These are phyloP conservation scores for Backusella circina DNA, from an alignment of 192 early-diverging fungal species.

Conservation along the genomic window DNA sequence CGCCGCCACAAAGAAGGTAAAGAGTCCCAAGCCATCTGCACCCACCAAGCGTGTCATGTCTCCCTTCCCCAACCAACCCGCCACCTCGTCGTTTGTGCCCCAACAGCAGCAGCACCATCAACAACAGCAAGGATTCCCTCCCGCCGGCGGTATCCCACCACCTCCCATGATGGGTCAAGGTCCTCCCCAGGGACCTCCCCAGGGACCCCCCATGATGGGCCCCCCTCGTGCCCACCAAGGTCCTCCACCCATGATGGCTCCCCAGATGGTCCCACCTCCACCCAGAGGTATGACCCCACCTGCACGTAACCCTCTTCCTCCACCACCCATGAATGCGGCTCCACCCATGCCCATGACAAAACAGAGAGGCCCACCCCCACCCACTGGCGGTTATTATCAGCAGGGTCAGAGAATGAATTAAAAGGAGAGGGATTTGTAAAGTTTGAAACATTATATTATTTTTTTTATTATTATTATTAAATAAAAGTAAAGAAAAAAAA, in stretches of 20 bases:
- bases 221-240: neutral
- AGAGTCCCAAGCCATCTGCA: constrained; percentile 7
- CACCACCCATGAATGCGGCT: constrained; percentile 24
- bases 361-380: neutral
- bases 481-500: neutral
- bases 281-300: constrained; percentile 10
- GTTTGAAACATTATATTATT: neutral
- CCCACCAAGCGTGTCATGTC: constrained; percentile 31
- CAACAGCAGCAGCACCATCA: constrained; percentile 16
- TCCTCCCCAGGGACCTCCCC: neutral
- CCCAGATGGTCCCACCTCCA: neutral
- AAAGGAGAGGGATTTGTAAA: neutral
- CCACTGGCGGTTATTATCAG: neutral
- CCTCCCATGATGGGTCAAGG: constrained; percentile 8
- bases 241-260: neutral
- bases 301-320: constrained; percentile 11
- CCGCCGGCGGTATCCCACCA: neutral
- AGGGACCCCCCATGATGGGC: neutral
- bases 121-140: neutral
- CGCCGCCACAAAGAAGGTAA: constrained; percentile 16
- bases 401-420: neutral
- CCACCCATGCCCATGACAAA: constrained; percentile 14
- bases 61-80: constrained; percentile 34
- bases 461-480: neutral
- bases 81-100: constrained; percentile 8